Evolutionary conservation across 2,329 filamentous ascomycete genomes (phyloP).

Genomic region (Xylaria sp.): DNA sequence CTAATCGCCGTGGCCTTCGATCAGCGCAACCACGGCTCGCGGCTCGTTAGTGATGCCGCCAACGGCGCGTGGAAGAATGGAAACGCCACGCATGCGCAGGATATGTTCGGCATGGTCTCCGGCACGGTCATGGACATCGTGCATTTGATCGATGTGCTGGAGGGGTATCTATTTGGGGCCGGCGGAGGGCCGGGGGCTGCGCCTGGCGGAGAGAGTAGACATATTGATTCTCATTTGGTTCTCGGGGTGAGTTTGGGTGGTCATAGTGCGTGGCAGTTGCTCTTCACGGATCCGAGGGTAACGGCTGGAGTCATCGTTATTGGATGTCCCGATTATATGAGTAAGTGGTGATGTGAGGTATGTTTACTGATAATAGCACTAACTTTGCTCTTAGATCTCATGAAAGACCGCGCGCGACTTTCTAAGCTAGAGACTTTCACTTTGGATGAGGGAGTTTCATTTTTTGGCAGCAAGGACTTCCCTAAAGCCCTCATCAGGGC

Average conservation of each 20-base stretch:
- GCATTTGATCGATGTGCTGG: constrained; percentile 79
- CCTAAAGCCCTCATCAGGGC: constrained; percentile 73
- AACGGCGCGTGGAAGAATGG: constrained; percentile 85
- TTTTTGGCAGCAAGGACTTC: constrained; percentile 83
- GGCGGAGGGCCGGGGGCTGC: constrained; percentile 43
- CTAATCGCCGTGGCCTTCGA: constrained; percentile 89
- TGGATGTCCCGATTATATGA: constrained; percentile 88
- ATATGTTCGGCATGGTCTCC: constrained; percentile 87
- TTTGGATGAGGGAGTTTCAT: constrained; percentile 65
- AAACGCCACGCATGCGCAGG: constrained; percentile 84
- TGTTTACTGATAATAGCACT: constrained; percentile 16
- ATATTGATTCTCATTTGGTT: constrained; percentile 74
- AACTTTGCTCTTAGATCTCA: constrained; percentile 61
- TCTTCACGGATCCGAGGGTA: constrained; percentile 82
- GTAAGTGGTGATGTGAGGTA: constrained; percentile 56
- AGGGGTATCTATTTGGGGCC: constrained; percentile 75
- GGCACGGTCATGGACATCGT: constrained; percentile 80
- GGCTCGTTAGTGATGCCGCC: constrained; percentile 72
- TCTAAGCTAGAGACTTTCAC: constrained; percentile 74
- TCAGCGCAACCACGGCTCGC: constrained; percentile 88
- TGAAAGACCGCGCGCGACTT: constrained; percentile 80
- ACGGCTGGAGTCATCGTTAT: constrained; percentile 83
- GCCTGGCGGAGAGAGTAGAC: constrained; percentile 47
- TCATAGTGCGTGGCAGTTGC: constrained; percentile 85
- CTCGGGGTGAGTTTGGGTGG: constrained; percentile 88